Evolutionary conservation across 495 filamentous ascomycete species (phyloP), one percentile per base, ranked within the genome.

Genomic region (Stereocaulon alpinum): DNA sequence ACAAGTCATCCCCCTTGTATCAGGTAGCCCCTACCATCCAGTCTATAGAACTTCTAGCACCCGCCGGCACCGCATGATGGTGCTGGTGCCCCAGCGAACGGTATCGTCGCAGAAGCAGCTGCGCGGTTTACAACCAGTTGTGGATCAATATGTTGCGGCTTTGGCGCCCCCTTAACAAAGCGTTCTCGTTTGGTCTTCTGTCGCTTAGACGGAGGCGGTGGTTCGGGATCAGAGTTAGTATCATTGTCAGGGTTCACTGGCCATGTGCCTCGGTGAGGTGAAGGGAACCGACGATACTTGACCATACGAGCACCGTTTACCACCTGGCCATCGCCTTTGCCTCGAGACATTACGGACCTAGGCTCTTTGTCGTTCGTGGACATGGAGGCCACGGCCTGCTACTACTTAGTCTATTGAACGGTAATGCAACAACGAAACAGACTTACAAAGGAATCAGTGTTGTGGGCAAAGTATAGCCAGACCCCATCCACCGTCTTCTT

Each of bases 391-490:
- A 95, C 69, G 22, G 89, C 89, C 79, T 85, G 64, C 42, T 64
- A 62, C 42, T 61, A 54, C 64, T 72, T 51, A 71, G 73, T 56
- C 64, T 66, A 6, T 58, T 20, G 68, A 69, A 32, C 12, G 22
- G 27, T 40, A 20, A 32, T 3, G 55, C 7, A 17, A 27, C 24
- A n/a, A 22, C 27, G 30, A 34, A n/a, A 6, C 17, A 12, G 20
- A 71, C 78, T 72, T 65, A 82, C 77, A 67, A 96, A 95, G 0
- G 89, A 93, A 64, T 95, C 89, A 3, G 90, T 95, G 67, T 94
- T 96, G 71, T 96, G 91, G 1, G 83, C 89, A 69, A 91, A 96
- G 69, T 89, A 90, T 18, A 96, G 74, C 61, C 80, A 87, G 34
- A 86, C 77, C 2, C 88, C 89, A 29, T 79, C 74, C 4, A 72